These are phyloP conservation scores for Globisporangium cederbergense DNA, from an alignment of 352 stramenopile species.

Conservation along the genomic window DNA sequence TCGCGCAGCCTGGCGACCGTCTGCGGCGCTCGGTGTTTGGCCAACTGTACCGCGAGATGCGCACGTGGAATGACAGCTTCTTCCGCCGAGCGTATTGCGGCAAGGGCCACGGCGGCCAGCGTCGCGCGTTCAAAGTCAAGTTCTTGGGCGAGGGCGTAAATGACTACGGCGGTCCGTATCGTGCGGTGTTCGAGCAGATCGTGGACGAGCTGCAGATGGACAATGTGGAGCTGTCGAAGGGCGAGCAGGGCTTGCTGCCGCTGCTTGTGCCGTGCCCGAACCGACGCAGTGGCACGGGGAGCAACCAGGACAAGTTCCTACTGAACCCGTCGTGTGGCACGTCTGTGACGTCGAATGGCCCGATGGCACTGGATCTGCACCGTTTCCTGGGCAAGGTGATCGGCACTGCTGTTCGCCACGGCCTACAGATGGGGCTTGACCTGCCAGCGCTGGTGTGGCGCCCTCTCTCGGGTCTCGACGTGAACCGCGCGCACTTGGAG, in stretches of 20 bases:
- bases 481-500: slow-evolving; percentile 73
- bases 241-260: slow-evolving; percentile 82
- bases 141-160: slow-evolving; percentile 98
- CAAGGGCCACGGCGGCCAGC: slow-evolving; percentile 96
- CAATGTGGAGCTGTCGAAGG: slow-evolving; percentile 83
- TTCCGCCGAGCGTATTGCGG: slow-evolving; percentile 96
- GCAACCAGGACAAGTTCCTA: slow-evolving; percentile 91
- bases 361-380: slow-evolving; percentile 92
- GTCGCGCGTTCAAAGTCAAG: slow-evolving; percentile 99
- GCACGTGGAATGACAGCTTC: slow-evolving; percentile 91
- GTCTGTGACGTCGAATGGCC: slow-evolving; percentile 72
- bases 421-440: slow-evolving; percentile 93
- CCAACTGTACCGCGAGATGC: slow-evolving; percentile 96
- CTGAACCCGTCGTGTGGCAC: slow-evolving; percentile 83
- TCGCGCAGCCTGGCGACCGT: slow-evolving; percentile 85
- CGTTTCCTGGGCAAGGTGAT: slow-evolving; percentile 96
- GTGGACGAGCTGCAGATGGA: slow-evolving; percentile 94
- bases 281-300: slow-evolving; percentile 77
- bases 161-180: slow-evolving; percentile 98
- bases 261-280: slow-evolving; percentile 90
- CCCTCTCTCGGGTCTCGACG: slow-evolving; percentile 72
- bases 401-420: slow-evolving; percentile 94
- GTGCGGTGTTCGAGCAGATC: slow-evolving; percentile 97
- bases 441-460: slow-evolving; percentile 87
- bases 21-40: slow-evolving; percentile 95